Evolutionary conservation across 208 protist species (phyloP).

Genomic region (Crithidia fasciculata): DNA sequence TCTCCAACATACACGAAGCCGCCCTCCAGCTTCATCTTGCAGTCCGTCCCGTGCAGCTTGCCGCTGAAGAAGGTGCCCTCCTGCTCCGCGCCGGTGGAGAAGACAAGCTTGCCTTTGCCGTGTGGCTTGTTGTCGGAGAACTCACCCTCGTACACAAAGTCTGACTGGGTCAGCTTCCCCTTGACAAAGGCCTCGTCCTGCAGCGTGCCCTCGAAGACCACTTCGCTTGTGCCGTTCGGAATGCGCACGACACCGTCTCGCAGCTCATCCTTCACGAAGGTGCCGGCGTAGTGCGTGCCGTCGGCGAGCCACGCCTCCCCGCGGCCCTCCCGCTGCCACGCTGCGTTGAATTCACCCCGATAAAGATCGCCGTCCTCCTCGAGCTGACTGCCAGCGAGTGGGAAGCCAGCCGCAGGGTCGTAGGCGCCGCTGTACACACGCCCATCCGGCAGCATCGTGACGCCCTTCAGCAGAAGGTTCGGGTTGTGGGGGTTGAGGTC

Average conservation of each 20-base stretch:
- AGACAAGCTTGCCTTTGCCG: constrained; percentile 76
- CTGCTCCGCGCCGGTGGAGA: constrained; percentile 80
- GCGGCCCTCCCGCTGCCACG: constrained; percentile 87
- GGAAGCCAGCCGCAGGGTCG: constrained; percentile 62
- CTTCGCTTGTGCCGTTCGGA: constrained; percentile 81
- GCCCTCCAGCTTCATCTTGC: constrained; percentile 91
- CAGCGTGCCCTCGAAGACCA: constrained; percentile 84
- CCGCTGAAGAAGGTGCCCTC: constrained; percentile 89
- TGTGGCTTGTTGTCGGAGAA: constrained; percentile 86
- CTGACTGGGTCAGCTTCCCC: constrained; percentile 77
- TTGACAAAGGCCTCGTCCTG: constrained; percentile 81
- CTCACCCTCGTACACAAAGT: constrained; percentile 89
- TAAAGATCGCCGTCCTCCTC: constrained; percentile 92
- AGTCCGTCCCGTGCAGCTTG: constrained; percentile 83
- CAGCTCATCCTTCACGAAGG: constrained; percentile 81
- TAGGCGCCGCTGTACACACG: constrained; percentile 81
- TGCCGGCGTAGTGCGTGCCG: constrained; percentile 85
- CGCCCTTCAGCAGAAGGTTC: constrained; percentile 63
- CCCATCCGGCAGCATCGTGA: constrained; percentile 74
- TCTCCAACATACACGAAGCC: constrained; percentile 91
- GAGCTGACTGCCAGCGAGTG: constrained; percentile 73
- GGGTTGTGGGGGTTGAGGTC: constrained; percentile 58
- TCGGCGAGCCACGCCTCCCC: constrained; percentile 90
- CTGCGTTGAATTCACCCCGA: constrained; percentile 78
- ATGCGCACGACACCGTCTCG: constrained; percentile 87